phyloP scores from a whole-genome alignment of 2,329 filamentous ascomycete species.

The Fusarium mundagurra region DNA sequence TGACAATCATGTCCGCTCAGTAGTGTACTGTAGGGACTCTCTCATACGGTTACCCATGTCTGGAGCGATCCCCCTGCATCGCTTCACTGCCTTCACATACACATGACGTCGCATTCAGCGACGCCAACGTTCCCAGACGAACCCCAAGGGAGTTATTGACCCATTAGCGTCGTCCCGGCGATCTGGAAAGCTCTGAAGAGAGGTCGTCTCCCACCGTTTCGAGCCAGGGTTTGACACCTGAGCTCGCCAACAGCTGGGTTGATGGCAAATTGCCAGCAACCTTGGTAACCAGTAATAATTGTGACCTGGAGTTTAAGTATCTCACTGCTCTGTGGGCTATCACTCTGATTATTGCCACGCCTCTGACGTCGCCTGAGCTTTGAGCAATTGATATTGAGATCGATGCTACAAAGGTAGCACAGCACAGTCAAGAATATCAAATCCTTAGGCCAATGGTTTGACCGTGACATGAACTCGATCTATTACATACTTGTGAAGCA shows the following conservation, averaged over 20 bases:
- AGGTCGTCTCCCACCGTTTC: constrained; percentile 27
- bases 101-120: constrained; percentile 25
- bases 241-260: constrained; percentile 7
- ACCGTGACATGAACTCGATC: neutral
- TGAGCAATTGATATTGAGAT: constrained; percentile 10
- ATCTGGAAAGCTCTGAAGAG: constrained; percentile 41
- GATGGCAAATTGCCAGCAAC: constrained; percentile 28
- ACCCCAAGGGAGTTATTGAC: constrained; percentile 10
- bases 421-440: neutral
- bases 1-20: neutral
- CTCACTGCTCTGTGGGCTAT: neutral
- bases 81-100: constrained; percentile 15
- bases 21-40: neutral
- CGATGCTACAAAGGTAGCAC: constrained; percentile 20
- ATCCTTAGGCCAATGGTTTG: neutral
- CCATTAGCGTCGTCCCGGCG: constrained; percentile 43
- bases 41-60: neutral
- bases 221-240: constrained; percentile 22
- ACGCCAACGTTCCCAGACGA: constrained; percentile 29
- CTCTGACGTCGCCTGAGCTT: constrained; percentile 27
- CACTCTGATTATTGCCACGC: constrained; percentile 24
- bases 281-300: neutral
- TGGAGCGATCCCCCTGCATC: constrained; percentile 8
- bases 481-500: neutral
- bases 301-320: neutral